Evolutionary conservation across 2,329 filamentous ascomycete genomes (phyloP), one percentile per base, ranked within the genome.

Genomic region (Fusarium gaditjirri): DNA sequence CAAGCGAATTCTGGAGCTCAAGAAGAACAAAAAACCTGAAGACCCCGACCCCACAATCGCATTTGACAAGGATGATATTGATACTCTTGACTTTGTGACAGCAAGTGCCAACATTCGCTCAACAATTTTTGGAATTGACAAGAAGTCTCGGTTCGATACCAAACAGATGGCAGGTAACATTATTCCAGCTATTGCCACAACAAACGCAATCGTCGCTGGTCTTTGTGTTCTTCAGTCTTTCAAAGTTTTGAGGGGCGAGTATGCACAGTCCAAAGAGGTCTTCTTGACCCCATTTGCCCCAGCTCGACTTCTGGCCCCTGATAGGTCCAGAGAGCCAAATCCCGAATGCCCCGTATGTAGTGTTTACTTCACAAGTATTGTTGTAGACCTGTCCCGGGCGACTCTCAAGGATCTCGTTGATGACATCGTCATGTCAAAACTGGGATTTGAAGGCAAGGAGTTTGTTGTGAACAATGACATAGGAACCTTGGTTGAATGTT

Each of bases 151-250:
- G 65, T 99, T 98, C 78, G 95, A 98, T 79, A 95, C 96, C 77
- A 99, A 99, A 84, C 93, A 99, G 83, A 99, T 98, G 95, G 96
- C 96, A 8, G 96, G 96, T 59, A 99, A 99, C 80, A 99, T 99
- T 77, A 99, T 99, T 68, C 96, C 96, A 3, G 96, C 96, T 4
- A 99, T 99, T 79, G 96, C 96, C 9, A 99, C 96, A 0, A 98
- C 96, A 1, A 99, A 99, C 80, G 96, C 96, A 21, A 97, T 98
- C 80, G 95, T 96, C 4, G 96, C 96, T 21, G 93, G 94, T 17
- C 87, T 99, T 14, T 98, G 95, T 78, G 94, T 98, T 11, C 84
- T 99, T 31, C 92, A 98, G 80, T 92, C 95, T 0, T 96, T 97
- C 86, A 98, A 98, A 81, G 92, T 98, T 29, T 84, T 99, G 64